Conservation (phyloP, 345 rosid species). For the Eutrema japonicum region DNA sequence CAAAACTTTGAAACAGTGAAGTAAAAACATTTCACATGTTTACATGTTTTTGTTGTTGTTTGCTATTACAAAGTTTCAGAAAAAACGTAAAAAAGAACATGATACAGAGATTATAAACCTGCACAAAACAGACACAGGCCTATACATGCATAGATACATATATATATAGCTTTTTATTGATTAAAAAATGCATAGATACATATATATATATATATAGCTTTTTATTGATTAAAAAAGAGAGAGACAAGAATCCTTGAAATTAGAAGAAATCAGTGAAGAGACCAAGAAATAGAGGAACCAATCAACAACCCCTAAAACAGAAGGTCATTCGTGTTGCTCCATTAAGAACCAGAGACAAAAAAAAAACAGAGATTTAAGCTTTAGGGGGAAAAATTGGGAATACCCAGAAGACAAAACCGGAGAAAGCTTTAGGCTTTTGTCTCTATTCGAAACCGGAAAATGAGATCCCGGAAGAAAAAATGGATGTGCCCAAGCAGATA, state of each 20-base stretch:
- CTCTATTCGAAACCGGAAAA: slow-evolving; percentile 52
- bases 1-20: slow-evolving; percentile 29
- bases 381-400: slow-evolving; percentile 39
- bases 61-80: slow-evolving; percentile 20
- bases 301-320: slow-evolving; percentile 40
- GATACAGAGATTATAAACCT: slow-evolving; percentile 24
- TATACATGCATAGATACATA: not conserved
- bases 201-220: too few species aligned
- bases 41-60: slow-evolving; percentile 4
- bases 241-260: slow-evolving; percentile 36
- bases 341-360: slow-evolving; percentile 30
- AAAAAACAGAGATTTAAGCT: slow-evolving; percentile 32
- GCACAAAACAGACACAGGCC: not conserved
- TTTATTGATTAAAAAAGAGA: not conserved
- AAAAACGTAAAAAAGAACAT: slow-evolving; percentile 7
- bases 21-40: slow-evolving; percentile 11
- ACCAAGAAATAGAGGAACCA: slow-evolving; percentile 38
- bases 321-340: slow-evolving; percentile 47
- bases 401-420: slow-evolving; percentile 66
- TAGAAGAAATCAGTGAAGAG: slow-evolving; percentile 32
- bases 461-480: slow-evolving; percentile 32
- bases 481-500: slow-evolving; percentile 62
- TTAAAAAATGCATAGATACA: not conserved
- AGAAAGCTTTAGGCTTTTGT: slow-evolving; percentile 54
- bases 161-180: too few species aligned